These are phyloP conservation scores for Pisolithus marmoratus DNA, from an alignment of 768 basidiomycete species.

Conservation along the genomic window DNA sequence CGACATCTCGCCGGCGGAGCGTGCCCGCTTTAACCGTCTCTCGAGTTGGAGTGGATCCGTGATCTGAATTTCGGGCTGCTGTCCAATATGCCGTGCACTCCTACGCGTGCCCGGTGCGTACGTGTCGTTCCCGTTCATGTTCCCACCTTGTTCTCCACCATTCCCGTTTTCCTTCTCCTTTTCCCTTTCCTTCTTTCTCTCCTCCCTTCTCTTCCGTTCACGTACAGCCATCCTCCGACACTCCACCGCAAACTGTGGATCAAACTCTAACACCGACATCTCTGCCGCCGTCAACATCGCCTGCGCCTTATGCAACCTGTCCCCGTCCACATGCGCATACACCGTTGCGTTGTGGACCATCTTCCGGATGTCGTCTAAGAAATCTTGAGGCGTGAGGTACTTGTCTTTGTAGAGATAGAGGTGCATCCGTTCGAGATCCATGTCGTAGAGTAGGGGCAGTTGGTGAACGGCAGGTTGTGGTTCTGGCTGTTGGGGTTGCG, in stretches of 20 bases:
- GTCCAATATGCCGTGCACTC: constrained; percentile 70
- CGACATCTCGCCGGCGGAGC: constrained; percentile 51
- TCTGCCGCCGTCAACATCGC: constrained; percentile 85
- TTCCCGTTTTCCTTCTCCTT: constrained; percentile 33
- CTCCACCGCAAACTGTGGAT: constrained; percentile 69
- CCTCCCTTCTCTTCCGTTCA: constrained; percentile 63
- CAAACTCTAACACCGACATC: constrained; percentile 83
- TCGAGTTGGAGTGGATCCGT: constrained; percentile 75
- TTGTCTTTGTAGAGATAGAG: constrained; percentile 74
- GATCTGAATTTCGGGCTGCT: constrained; percentile 62
- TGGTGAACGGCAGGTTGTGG: not conserved
- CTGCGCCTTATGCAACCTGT: constrained; percentile 75
- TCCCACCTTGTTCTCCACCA: no score
- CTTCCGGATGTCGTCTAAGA: constrained; percentile 76
- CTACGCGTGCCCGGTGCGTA: constrained; percentile 52
- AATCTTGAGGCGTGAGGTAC: constrained; percentile 84
- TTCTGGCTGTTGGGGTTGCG: not conserved
- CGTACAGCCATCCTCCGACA: constrained; percentile 83
- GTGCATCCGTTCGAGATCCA: constrained; percentile 93
- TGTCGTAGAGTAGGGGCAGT: constrained; percentile 59
- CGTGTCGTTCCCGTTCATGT: constrained; percentile 13
- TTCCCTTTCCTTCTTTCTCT: constrained; percentile 48
- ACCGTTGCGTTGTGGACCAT: constrained; percentile 72
- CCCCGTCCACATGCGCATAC: constrained; percentile 56
- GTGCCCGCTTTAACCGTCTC: constrained; percentile 65